Evolutionary conservation across 1,284 basidiomycete genomes (phyloP).

Genomic region (Neolentinus lepideus): DNA sequence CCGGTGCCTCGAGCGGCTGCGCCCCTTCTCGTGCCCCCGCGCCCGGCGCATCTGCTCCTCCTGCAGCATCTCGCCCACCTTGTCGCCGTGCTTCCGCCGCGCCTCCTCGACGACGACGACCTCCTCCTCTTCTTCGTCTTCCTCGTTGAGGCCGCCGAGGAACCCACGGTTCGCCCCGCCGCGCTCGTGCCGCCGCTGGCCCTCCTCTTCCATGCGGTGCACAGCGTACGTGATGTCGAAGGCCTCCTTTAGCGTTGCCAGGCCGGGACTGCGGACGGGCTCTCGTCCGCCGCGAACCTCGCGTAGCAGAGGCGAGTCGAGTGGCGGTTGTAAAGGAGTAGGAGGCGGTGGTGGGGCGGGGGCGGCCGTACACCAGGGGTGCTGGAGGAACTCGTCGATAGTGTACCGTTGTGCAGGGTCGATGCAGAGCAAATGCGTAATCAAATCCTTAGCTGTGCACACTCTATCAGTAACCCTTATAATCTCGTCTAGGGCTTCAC

Average conservation of each 20-base stretch:
- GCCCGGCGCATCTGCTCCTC: slow-evolving; percentile 23
- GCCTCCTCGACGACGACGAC: slow-evolving; percentile 39
- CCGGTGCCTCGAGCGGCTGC: slow-evolving; percentile 3
- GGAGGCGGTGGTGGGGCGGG: slow-evolving; percentile 55
- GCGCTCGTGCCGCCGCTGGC: slow-evolving; percentile 76
- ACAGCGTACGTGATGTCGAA: slow-evolving; percentile 99
- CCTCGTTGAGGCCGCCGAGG: slow-evolving; percentile 87
- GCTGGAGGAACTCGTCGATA: slow-evolving; percentile 95
- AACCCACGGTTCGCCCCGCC: slow-evolving; percentile 78
- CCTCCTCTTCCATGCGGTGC: slow-evolving; percentile 99
- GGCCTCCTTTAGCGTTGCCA: slow-evolving; percentile 92
- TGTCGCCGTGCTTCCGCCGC: slow-evolving; percentile 28
- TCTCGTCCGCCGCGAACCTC: slow-evolving; percentile 75
- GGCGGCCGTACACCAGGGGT: slow-evolving; percentile 88
- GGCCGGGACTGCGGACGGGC: slow-evolving; percentile 79
- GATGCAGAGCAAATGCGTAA: slow-evolving; percentile 92
- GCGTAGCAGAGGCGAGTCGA: slow-evolving; percentile 90
- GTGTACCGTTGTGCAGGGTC: slow-evolving; percentile 95
- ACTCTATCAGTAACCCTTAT: not conserved
- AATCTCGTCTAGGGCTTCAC: slow-evolving; percentile 13
- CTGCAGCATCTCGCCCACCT: slow-evolving; percentile 14
- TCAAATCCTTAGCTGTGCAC: slow-evolving; percentile 86
- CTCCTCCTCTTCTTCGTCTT: slow-evolving; percentile 73
- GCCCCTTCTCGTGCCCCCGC: slow-evolving; percentile 29
- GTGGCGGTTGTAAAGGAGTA: slow-evolving; percentile 54